Percentiles rank a stretch among this genome's conserved stretches.
These are phyloP conservation scores for Mortierella sp. DNA, from an alignment of 371 early-diverging fungal genomes.

Conservation along the genomic window DNA sequence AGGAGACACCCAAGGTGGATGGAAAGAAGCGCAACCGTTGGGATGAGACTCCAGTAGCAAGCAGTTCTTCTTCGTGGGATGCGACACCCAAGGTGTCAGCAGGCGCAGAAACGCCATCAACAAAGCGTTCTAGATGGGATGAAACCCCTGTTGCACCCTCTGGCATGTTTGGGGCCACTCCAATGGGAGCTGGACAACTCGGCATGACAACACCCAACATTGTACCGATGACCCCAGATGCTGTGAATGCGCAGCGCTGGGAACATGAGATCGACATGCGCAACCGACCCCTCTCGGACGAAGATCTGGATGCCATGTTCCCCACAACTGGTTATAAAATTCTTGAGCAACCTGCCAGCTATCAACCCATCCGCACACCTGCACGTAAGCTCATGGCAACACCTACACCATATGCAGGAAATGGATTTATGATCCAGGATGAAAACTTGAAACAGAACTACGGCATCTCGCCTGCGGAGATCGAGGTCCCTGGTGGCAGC, in stretches of 20 bases:
- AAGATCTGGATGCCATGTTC: conserved; percentile 94
- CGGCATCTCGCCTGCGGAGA: conserved; percentile 83
- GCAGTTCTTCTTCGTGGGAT: conserved; percentile 68
- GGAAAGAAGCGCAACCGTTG: conserved; percentile 68
- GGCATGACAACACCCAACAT: conserved; percentile 84
- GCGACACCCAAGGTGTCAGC: conserved; percentile 70
- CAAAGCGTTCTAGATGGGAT: conserved; percentile 85
- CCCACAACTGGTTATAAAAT: conserved; percentile 93
- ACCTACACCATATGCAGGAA: conserved; percentile 88
- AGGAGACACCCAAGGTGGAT: conserved; percentile 77
- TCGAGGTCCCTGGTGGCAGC: conserved; percentile 93
- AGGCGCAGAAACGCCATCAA: conserved; percentile 63
- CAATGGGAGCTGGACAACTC: conserved; percentile 70
- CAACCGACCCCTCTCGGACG: conserved; percentile 90
- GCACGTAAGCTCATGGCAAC: conserved; percentile 95
- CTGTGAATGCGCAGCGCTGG: conserved; percentile 80
- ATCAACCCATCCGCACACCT: conserved; percentile 96
- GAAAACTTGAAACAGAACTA: conserved; percentile 65
- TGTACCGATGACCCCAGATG: conserved; percentile 90
- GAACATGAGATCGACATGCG: conserved; percentile 90
- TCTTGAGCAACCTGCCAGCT: conserved; percentile 90
- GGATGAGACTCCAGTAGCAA: conserved; percentile 72
- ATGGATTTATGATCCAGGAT: conserved; percentile 92
- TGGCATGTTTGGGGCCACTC: conserved; percentile 79
- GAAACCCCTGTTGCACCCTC: conserved; percentile 80